phyloP scores from a whole-genome alignment of 2,329 filamentous ascomycete genomes.

The Arthrobotrys conoides region DNA sequence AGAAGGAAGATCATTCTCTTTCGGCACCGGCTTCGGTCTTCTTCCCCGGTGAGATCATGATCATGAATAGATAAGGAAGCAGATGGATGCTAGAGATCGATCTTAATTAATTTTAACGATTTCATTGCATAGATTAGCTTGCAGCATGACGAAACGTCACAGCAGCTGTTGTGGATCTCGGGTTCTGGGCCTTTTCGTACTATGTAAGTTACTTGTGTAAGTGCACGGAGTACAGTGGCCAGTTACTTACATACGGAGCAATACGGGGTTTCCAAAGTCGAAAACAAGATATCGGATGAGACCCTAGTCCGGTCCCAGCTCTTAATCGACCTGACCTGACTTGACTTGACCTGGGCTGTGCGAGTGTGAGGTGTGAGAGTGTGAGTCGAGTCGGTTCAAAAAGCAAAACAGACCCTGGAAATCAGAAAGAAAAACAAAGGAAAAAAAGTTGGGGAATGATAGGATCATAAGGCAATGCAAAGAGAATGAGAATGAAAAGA shows the following conservation, averaged over 20 bases:
- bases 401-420: slow-evolving; percentile 50
- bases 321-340: too few species aligned
- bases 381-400: slow-evolving; percentile 30
- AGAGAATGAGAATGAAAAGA: not conserved
- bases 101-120: not conserved
- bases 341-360: slow-evolving; percentile 25
- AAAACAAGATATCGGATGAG: slow-evolving; percentile 52
- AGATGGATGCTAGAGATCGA: too few species aligned
- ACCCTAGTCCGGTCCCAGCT: slow-evolving; percentile 6
- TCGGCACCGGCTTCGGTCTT: too few species aligned
- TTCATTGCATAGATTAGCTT: slow-evolving; percentile 6
- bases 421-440: slow-evolving; percentile 20
- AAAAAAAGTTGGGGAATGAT: slow-evolving; percentile 43
- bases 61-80: too few species aligned
- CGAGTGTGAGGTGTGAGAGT: slow-evolving; percentile 3
- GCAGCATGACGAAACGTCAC: slow-evolving; percentile 10
- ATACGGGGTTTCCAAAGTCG: not conserved
- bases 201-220: too few species aligned
- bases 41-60: too few species aligned
- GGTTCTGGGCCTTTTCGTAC: not conserved
- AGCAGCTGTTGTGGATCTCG: not conserved
- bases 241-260: too few species aligned
- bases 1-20: too few species aligned
- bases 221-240: not conserved
- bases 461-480: slow-evolving; percentile 46